These are phyloP conservation scores for Starmera stellimalicola DNA, from an alignment of 1,139 yeast genomes.

Conservation along the genomic window DNA sequence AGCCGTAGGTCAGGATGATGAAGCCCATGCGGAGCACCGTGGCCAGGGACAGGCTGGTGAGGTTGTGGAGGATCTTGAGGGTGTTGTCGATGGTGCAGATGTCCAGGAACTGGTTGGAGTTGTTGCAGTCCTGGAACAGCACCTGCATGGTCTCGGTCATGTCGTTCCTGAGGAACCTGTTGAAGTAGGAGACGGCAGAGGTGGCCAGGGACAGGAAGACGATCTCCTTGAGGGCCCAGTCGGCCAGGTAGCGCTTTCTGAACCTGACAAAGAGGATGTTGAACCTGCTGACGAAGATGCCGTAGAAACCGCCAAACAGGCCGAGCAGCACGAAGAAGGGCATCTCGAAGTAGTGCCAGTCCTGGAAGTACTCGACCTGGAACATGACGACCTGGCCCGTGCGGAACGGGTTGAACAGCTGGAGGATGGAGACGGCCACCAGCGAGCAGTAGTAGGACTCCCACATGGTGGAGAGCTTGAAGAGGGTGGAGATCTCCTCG, in stretches of 20 bases:
- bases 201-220: slow-evolving; percentile 58
- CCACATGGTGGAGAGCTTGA: slow-evolving; percentile 78
- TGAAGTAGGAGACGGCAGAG: slow-evolving; percentile 72
- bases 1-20: slow-evolving; percentile 73
- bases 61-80: slow-evolving; percentile 16
- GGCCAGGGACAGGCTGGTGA: slow-evolving; percentile 52
- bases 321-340: slow-evolving; percentile 77
- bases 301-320: slow-evolving; percentile 85
- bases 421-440: slow-evolving; percentile 74
- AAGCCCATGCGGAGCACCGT: slow-evolving; percentile 61
- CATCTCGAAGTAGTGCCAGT: slow-evolving; percentile 83
- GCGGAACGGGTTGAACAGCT: slow-evolving; percentile 77
- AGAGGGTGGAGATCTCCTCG: slow-evolving; percentile 47
- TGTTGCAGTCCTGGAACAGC: slow-evolving; percentile 71
- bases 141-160: slow-evolving; percentile 96
- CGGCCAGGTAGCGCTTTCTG: slow-evolving; percentile 54
- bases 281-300: slow-evolving; percentile 69
- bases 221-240: slow-evolving; percentile 63
- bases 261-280: slow-evolving; percentile 74
- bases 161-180: slow-evolving; percentile 70
- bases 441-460: slow-evolving; percentile 86
- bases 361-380: slow-evolving; percentile 74
- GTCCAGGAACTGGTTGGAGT: slow-evolving; percentile 24
- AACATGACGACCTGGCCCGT: slow-evolving; percentile 92
- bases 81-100: slow-evolving; percentile 41